Evolutionary conservation across 495 filamentous ascomycete species (phyloP).

Genomic region (Halenospora varia): DNA sequence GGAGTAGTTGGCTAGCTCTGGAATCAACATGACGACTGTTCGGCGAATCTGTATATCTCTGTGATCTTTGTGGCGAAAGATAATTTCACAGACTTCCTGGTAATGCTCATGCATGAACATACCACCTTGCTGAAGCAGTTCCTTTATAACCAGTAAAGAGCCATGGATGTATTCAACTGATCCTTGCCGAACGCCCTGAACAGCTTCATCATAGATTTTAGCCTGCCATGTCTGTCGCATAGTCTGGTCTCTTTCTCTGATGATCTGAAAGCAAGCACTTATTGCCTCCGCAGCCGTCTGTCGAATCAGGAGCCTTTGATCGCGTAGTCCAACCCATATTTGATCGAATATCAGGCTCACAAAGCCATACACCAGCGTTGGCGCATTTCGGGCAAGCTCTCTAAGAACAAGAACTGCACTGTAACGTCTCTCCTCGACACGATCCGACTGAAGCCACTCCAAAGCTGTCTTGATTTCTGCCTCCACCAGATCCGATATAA

Average conservation of each 20-base stretch:
- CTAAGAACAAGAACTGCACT: constrained; percentile 85
- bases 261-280: constrained; percentile 90
- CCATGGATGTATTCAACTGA: constrained; percentile 86
- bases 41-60: constrained; percentile 80
- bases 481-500: constrained; percentile 95
- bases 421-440: constrained; percentile 87
- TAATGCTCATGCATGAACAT: constrained; percentile 98
- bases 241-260: constrained; percentile 79
- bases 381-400: constrained; percentile 85
- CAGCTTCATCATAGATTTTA: constrained; percentile 79
- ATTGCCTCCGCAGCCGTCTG: constrained; percentile 88
- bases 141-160: constrained; percentile 84
- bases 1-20: constrained; percentile 87
- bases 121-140: constrained; percentile 84
- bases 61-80: constrained; percentile 86
- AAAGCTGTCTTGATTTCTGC: constrained; percentile 91
- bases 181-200: constrained; percentile 69
- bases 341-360: constrained; percentile 87
- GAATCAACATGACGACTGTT: constrained; percentile 84
- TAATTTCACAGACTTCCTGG: constrained; percentile 82
- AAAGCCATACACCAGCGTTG: constrained; percentile 89
- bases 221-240: constrained; percentile 83
- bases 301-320: constrained; percentile 84
- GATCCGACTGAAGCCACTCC: constrained; percentile 94
- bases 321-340: constrained; percentile 90